Percentiles rank a stretch among this genome's conserved stretches.
These are phyloP conservation scores for Eucalyptus regnans DNA, from an alignment of 345 rosid species.

Conservation along the genomic window DNA sequence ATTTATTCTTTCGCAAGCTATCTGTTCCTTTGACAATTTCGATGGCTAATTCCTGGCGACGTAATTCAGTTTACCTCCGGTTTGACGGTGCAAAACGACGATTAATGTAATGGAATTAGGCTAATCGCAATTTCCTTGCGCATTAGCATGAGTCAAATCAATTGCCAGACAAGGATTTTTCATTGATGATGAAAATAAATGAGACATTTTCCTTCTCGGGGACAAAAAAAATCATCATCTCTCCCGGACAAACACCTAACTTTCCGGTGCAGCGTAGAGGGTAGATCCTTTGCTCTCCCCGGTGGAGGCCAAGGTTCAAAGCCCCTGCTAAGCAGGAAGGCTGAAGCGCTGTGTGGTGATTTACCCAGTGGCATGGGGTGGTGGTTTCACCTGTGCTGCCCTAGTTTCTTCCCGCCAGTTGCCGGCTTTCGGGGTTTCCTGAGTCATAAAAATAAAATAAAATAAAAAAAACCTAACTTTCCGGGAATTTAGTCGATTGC, in stretches of 20 bases:
- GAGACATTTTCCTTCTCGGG: neutral
- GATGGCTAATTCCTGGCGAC: neutral
- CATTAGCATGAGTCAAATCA: fast-evolving
- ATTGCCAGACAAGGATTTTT: neutral
- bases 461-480: too few relatives aligned
- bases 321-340: too few relatives aligned
- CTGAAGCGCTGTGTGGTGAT: too few relatives aligned
- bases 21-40: neutral
- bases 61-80: neutral
- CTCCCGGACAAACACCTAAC: neutral
- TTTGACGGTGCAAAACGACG: neutral
- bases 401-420: too few relatives aligned
- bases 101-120: neutral
- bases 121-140: neutral
- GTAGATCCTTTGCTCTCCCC: too few relatives aligned
- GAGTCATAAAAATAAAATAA: too few relatives aligned
- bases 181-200: fast-evolving
- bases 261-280: too few relatives aligned
- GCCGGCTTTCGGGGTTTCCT: too few relatives aligned
- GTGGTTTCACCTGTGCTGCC: too few relatives aligned
- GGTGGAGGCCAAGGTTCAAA: too few relatives aligned
- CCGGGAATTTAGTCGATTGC: neutral
- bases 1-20: neutral
- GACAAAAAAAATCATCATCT: neutral
- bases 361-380: too few relatives aligned